Conservation (phyloP, 257 asterid species). For the Ilex aquifolium region DNA sequence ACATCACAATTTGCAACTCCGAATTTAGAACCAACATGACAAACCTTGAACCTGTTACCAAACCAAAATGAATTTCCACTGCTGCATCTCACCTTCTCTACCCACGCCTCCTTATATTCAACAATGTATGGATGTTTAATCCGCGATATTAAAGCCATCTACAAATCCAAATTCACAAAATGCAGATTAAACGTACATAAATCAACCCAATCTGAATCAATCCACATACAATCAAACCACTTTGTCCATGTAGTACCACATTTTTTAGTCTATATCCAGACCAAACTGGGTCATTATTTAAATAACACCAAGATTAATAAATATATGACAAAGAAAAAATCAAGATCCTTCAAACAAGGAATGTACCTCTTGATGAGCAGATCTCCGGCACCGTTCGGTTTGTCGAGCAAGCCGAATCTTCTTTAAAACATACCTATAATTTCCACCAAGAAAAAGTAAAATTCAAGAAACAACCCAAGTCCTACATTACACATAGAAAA, state of each 20-base stretch:
- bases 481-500: neutral
- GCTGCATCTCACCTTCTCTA: constrained; percentile 70
- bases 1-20: constrained; percentile 21
- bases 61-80: neutral
- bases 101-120: constrained; percentile 99
- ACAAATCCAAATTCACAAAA: constrained; percentile 23
- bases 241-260: neutral
- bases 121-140: constrained; percentile 89
- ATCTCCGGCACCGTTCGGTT: constrained; percentile 97
- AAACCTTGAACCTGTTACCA: neutral
- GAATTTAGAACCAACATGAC: constrained; percentile 6
- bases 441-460: constrained; percentile 16
- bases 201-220: neutral
- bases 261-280: neutral
- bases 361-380: constrained; percentile 96
- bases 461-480: constrained; percentile 7
- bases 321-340: too few relatives aligned
- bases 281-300: neutral
- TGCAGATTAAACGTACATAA: neutral
- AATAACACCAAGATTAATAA: too few relatives aligned
- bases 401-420: constrained; percentile 96
- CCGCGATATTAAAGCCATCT: constrained; percentile 97
- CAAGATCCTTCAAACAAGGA: neutral
- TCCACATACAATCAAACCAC: neutral
- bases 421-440: constrained; percentile 81